Conservation (phyloP, 495 filamentous ascomycete genomes). For the Talaromyces wortmannii region DNA sequence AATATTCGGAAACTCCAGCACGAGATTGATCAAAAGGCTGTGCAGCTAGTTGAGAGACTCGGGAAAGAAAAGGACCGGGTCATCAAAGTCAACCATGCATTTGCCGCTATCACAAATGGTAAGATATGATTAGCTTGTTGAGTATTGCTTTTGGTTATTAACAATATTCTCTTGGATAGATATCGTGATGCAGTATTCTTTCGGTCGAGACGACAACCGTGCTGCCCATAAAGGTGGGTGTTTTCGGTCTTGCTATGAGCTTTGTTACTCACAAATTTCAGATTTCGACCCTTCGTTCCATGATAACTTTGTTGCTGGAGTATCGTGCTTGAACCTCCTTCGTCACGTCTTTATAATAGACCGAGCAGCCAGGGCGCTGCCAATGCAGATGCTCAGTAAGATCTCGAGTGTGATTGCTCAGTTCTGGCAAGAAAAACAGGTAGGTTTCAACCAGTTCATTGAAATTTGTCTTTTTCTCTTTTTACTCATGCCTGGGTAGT, state of each 20-base stretch:
- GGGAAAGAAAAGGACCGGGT: too few species aligned
- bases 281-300: conserved; percentile 1
- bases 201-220: not conserved
- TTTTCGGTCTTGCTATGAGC: too few species aligned
- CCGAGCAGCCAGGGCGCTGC: too few species aligned
- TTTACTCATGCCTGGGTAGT: not conserved
- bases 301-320: not conserved
- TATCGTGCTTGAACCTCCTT: not conserved
- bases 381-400: not conserved
- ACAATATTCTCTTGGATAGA: not conserved
- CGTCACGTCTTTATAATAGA: not conserved
- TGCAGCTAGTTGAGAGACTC: too few species aligned
- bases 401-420: too few species aligned
- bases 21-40: too few species aligned
- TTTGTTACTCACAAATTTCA: not conserved
- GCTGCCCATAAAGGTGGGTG: too few species aligned
- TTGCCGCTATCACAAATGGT: not conserved
- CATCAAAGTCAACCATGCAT: not conserved
- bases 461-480: too few species aligned
- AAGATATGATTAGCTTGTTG: not conserved
- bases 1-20: not conserved
- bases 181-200: not conserved
- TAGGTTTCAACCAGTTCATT: too few species aligned
- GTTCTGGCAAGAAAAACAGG: too few species aligned
- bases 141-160: not conserved